Evolutionary conservation across 2,329 filamentous ascomycete genomes (phyloP).

Genomic region (Xylaria polymorpha): DNA sequence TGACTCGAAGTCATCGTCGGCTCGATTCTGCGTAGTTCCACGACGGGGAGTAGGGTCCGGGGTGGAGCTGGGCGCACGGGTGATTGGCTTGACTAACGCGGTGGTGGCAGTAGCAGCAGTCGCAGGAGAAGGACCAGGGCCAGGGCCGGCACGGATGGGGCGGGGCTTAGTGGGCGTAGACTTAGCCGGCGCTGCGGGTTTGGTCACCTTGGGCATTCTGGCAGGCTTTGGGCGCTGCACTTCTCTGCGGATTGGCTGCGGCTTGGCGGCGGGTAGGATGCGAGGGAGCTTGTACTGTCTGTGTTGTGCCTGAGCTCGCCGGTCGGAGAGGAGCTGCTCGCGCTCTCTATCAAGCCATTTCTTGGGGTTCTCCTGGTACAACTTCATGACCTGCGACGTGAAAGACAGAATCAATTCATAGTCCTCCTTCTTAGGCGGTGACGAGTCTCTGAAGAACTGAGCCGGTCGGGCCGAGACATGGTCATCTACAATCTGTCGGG

Average conservation of each 20-base stretch:
- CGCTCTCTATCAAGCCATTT: slow-evolving; percentile 65
- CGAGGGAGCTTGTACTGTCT: slow-evolving; percentile 52
- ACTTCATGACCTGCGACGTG: slow-evolving; percentile 63
- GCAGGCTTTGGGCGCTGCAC: slow-evolving; percentile 51
- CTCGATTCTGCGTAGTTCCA: slow-evolving; percentile 73
- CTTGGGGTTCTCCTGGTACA: slow-evolving; percentile 57
- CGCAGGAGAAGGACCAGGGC: slow-evolving; percentile 40
- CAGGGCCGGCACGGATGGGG: slow-evolving; percentile 47
- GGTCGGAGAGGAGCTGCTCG: slow-evolving; percentile 60
- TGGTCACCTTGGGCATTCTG: slow-evolving; percentile 48
- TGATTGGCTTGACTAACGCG: slow-evolving; percentile 46
- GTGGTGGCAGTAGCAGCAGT: slow-evolving; percentile 23
- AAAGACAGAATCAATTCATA: slow-evolving; percentile 66
- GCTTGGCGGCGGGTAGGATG: slow-evolving; percentile 60
- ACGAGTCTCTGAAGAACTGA: slow-evolving; percentile 56
- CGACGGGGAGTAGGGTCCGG: slow-evolving; percentile 63
- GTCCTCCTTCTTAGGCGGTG: slow-evolving; percentile 63
- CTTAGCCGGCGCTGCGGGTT: slow-evolving; percentile 38
- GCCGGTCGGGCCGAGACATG: slow-evolving; percentile 60
- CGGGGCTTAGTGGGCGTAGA: slow-evolving; percentile 44
- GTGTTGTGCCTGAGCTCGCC: slow-evolving; percentile 56
- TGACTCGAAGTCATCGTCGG: slow-evolving; percentile 82
- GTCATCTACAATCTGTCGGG: slow-evolving; percentile 61
- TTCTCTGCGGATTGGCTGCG: slow-evolving; percentile 48
- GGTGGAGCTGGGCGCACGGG: slow-evolving; percentile 55